phyloP scores from a whole-genome alignment of 495 filamentous ascomycete species.

The Hypoxylon crocopeplum region DNA sequence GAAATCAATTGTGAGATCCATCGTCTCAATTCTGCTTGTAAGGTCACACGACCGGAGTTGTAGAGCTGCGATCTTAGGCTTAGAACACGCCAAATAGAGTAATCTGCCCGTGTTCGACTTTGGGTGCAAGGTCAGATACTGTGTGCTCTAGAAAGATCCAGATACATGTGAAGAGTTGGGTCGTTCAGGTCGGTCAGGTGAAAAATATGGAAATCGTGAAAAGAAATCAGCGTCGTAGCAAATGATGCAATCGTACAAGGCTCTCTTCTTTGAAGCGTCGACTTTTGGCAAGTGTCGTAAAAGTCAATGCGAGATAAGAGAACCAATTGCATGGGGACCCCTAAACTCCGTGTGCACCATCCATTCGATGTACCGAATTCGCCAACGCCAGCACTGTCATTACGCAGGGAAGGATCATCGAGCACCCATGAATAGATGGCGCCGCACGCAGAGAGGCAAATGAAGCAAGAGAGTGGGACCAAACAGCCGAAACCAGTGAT shows the following conservation, averaged over 20 bases:
- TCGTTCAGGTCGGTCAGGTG: conserved; percentile 9
- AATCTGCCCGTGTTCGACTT: too few species aligned
- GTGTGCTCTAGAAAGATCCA: too few species aligned
- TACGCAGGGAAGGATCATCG: conserved; percentile 27
- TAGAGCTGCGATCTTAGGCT: too few species aligned
- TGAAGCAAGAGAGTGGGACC: conserved; percentile 19
- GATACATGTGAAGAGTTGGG: conserved; percentile 11
- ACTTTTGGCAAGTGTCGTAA: conserved; percentile 21
- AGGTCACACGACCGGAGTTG: too few species aligned
- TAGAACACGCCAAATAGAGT: too few species aligned
- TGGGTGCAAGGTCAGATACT: too few species aligned
- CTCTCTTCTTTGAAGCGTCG: conserved; percentile 17
- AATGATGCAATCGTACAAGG: conserved; percentile 33
- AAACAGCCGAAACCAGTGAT: conserved; percentile 40
- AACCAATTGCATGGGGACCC: conserved; percentile 22
- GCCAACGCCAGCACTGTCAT: conserved; percentile 32
- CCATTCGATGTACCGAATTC: conserved; percentile 28
- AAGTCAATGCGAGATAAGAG: conserved; percentile 21
- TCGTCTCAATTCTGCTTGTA: too few species aligned
- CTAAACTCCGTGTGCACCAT: conserved; percentile 17
- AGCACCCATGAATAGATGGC: conserved; percentile 19
- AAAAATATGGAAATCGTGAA: conserved; percentile 28
- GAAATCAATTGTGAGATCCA: too few species aligned
- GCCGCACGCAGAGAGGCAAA: conserved; percentile 14
- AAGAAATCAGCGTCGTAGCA: conserved; percentile 34